Conservation (phyloP, 225 moss, liverwort and hornwort genomes). For the Pleurozium schreberi region DNA sequence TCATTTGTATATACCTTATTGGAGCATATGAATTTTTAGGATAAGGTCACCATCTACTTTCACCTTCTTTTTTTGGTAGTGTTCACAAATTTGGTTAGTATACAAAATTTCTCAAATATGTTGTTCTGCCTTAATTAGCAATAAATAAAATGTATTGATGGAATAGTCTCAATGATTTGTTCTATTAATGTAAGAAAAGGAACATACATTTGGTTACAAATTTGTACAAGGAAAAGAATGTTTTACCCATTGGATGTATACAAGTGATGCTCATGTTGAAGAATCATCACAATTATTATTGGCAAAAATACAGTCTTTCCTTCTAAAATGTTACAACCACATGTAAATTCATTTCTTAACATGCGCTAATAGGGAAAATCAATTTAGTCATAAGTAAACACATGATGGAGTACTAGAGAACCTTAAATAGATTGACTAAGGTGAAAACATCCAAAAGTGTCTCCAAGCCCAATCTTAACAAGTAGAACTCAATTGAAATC, state of each 20-base stretch:
- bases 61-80: background rate
- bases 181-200: background rate
- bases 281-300: background rate
- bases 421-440: background rate
- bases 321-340: background rate
- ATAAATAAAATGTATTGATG: background rate
- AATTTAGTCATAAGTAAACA: background rate
- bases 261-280: background rate
- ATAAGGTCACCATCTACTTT: background rate
- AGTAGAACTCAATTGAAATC: background rate
- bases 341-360: background rate
- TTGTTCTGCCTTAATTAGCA: background rate
- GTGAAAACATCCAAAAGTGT: background rate
- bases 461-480: rapidly evolving
- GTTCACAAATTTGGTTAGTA: background rate
- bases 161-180: background rate
- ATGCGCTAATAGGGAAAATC: background rate
- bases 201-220: background rate
- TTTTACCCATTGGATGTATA: background rate
- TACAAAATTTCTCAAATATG: too few species aligned
- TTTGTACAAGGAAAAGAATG: background rate
- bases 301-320: background rate
- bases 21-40: too few species aligned
- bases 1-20: background rate
- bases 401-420: background rate